Evolutionary conservation across 2,329 filamentous ascomycete genomes (phyloP).

Genomic region (Chalaropsis thielavioides): DNA sequence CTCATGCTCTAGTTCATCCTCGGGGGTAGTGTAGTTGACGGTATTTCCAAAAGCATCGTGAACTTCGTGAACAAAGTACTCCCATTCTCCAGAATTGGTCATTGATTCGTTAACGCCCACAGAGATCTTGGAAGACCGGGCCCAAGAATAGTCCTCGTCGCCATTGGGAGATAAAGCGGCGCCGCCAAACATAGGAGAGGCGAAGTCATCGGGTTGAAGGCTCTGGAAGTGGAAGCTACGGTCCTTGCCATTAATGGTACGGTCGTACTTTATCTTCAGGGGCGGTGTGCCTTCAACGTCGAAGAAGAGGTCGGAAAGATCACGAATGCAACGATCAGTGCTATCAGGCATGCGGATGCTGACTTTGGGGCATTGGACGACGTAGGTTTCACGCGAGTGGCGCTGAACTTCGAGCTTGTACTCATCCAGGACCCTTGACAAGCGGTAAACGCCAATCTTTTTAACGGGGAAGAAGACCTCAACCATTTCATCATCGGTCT

Average conservation of each 20-base stretch:
- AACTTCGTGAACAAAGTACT: constrained; percentile 83
- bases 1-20: constrained; percentile 54
- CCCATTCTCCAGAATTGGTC: constrained; percentile 63
- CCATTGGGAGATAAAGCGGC: constrained; percentile 46
- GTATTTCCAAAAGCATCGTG: constrained; percentile 81
- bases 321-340: constrained; percentile 63
- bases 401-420: constrained; percentile 87
- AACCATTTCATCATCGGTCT: constrained; percentile 45
- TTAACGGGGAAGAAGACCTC: constrained; percentile 61
- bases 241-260: constrained; percentile 69
- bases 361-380: constrained; percentile 75
- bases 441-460: constrained; percentile 74
- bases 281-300: constrained; percentile 81
- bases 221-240: constrained; percentile 83
- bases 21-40: constrained; percentile 53
- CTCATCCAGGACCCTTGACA: constrained; percentile 77
- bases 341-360: constrained; percentile 49
- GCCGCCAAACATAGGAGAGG: constrained; percentile 58
- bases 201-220: constrained; percentile 75
- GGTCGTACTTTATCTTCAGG: constrained; percentile 82
- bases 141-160: constrained; percentile 56
- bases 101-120: constrained; percentile 88
- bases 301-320: constrained; percentile 72
- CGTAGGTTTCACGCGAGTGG: constrained; percentile 58
- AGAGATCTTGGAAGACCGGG: constrained; percentile 54